Evolutionary conservation across 1,284 basidiomycete species (phyloP).

Genomic region (Microbotryomycetes sp.): DNA sequence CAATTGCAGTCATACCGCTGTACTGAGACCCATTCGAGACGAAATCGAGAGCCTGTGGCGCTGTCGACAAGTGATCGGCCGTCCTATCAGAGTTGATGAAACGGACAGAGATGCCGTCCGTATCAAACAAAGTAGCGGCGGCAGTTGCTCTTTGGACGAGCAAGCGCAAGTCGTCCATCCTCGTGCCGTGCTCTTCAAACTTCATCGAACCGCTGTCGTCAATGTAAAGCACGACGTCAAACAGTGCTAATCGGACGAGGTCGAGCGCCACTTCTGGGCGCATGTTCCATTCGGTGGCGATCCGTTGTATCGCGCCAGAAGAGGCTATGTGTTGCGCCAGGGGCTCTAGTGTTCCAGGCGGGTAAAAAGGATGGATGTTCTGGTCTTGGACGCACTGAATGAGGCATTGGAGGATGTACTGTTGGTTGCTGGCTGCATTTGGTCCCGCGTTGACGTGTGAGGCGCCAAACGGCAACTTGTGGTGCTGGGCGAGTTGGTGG

Average conservation of each 20-base stretch:
- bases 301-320: slow-evolving; percentile 41
- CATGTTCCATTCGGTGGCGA: slow-evolving; percentile 44
- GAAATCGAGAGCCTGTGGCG: background rate
- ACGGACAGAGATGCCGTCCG: background rate
- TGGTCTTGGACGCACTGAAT: slow-evolving; percentile 43
- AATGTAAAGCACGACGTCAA: slow-evolving; percentile 42
- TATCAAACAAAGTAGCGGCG: background rate
- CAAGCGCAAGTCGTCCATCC: background rate
- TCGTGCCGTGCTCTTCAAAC: background rate
- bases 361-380: slow-evolving; percentile 45
- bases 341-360: slow-evolving; percentile 41
- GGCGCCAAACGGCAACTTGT: slow-evolving; percentile 19
- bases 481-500: slow-evolving; percentile 21
- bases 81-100: background rate
- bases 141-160: background rate
- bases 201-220: slow-evolving; percentile 41
- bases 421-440: slow-evolving; percentile 34
- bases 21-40: background rate
- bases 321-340: slow-evolving; percentile 43
- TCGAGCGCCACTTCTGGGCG: slow-evolving; percentile 45
- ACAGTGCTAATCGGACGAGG: slow-evolving; percentile 43
- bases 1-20: background rate
- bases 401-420: slow-evolving; percentile 34
- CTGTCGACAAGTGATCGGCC: background rate
- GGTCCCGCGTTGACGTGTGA: slow-evolving; percentile 27